Percentiles rank a stretch among this genome's conserved stretches.
phyloP scores from a whole-genome alignment of 495 filamentous ascomycete genomes.

The Thermothielavioides terrestris region DNA sequence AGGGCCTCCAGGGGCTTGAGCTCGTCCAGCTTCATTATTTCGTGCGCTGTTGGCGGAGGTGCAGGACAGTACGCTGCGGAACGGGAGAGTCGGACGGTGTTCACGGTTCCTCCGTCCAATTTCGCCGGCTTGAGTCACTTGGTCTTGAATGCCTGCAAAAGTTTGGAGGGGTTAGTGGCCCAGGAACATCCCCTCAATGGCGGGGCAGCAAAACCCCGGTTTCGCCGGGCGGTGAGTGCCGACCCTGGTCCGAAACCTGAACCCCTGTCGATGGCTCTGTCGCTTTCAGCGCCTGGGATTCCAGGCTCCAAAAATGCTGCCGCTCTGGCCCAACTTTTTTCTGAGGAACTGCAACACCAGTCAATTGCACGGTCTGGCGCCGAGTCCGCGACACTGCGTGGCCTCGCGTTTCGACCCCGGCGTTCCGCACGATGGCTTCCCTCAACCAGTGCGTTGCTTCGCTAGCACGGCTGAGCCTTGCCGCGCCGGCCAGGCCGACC shows the following conservation, averaged over 20 bases:
- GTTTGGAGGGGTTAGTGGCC: constrained; percentile 29
- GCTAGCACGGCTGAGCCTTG: constrained; percentile 48
- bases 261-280: not conserved
- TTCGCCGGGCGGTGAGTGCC: constrained; percentile 12
- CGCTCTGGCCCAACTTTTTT: constrained; percentile 24
- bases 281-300: constrained; percentile 5
- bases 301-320: constrained; percentile 6
- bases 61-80: not conserved
- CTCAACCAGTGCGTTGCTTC: constrained; percentile 50
- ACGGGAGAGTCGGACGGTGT: not conserved
- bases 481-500: constrained; percentile 25
- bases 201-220: constrained; percentile 13
- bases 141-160: not conserved
- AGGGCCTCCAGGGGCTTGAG: constrained; percentile 38
- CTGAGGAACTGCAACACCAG: not conserved
- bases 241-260: not conserved
- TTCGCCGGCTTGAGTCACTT: constrained; percentile 19
- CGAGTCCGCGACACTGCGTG: constrained; percentile 8
- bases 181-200: constrained; percentile 5
- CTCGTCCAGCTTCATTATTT: constrained; percentile 40
- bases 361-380: not conserved
- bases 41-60: not conserved
- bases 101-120: not conserved
- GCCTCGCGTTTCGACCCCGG: not conserved
- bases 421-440: constrained; percentile 32